Conservation (phyloP, 2,329 filamentous ascomycete species). For the Beauveria sp. region DNA sequence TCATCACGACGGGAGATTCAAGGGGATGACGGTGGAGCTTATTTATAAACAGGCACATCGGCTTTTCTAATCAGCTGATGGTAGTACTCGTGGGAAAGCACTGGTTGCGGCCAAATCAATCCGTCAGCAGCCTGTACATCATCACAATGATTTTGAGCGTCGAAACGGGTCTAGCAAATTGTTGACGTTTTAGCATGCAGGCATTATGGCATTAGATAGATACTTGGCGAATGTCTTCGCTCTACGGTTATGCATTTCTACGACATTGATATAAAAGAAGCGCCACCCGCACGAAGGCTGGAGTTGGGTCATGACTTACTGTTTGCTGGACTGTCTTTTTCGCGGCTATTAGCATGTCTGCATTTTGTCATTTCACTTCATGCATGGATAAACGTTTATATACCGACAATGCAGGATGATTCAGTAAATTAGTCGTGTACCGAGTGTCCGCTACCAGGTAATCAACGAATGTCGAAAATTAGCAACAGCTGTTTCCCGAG, state of each 20-base stretch:
- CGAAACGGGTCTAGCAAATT: too few relatives aligned
- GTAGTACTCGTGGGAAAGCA: too few relatives aligned
- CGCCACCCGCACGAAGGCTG: not conserved
- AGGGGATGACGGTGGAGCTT: too few relatives aligned
- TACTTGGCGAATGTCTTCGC: not conserved
- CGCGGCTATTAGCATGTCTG: not conserved
- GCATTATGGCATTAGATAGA: not conserved
- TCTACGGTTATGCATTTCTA: not conserved
- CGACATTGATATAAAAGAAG: too few relatives aligned
- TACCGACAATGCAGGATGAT: not conserved
- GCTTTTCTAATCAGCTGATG: too few relatives aligned
- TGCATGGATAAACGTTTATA: not conserved
- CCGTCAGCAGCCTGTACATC: too few relatives aligned
- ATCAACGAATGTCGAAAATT: not conserved
- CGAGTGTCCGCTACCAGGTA: not conserved
- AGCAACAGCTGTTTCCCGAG: too few relatives aligned
- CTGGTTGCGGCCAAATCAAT: too few relatives aligned
- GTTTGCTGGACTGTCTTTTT: not conserved
- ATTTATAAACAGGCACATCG: too few relatives aligned
- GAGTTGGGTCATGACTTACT: not conserved
- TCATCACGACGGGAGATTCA: too few relatives aligned
- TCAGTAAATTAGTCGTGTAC: not conserved
- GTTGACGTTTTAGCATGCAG: too few relatives aligned
- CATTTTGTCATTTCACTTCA: not conserved
- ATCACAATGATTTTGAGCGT: too few relatives aligned